Conservation (phyloP, 192 early-diverging fungal genomes). For the Backusella luteola region DNA sequence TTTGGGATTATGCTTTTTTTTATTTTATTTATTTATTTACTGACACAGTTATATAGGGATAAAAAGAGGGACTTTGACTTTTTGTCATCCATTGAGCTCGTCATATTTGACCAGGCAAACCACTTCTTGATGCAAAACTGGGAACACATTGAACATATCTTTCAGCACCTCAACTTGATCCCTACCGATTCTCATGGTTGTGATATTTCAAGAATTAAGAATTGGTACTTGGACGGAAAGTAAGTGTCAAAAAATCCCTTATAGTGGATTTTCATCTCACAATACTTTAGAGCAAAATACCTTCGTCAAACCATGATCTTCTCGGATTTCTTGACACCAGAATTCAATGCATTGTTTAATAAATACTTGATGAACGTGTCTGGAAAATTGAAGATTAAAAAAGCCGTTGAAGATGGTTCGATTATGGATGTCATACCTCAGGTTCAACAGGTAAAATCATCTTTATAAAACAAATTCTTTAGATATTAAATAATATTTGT, state of each 20-base stretch:
- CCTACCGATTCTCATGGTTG: conserved; percentile 92
- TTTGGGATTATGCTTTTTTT: neutral
- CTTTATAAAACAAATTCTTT: no score
- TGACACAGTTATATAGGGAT: conserved; percentile 48
- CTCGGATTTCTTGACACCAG: conserved; percentile 79
- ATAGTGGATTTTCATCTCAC: no score
- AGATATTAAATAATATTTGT: neutral
- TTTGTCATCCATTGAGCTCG: conserved; percentile 88
- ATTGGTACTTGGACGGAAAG: conserved; percentile 84
- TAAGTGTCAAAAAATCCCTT: conserved; percentile 7
- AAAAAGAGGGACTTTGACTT: conserved; percentile 93
- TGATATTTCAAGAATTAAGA: conserved; percentile 91
- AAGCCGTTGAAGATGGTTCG: conserved; percentile 55
- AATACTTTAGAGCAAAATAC: conserved; percentile 60
- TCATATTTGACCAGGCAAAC: conserved; percentile 85
- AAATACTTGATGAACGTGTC: conserved; percentile 60
- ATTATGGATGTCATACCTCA: conserved; percentile 78
- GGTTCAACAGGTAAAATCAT: conserved; percentile 63
- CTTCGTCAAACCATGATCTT: conserved; percentile 89
- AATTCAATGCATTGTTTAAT: conserved; percentile 88
- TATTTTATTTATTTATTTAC: neutral
- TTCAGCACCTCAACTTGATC: conserved; percentile 81
- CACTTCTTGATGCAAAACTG: conserved; percentile 97
- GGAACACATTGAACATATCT: conserved; percentile 89
- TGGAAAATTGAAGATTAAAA: conserved; percentile 73